phyloP scores from a whole-genome alignment of 2,329 filamentous ascomycete species.

The Phialophora macrospora region DNA sequence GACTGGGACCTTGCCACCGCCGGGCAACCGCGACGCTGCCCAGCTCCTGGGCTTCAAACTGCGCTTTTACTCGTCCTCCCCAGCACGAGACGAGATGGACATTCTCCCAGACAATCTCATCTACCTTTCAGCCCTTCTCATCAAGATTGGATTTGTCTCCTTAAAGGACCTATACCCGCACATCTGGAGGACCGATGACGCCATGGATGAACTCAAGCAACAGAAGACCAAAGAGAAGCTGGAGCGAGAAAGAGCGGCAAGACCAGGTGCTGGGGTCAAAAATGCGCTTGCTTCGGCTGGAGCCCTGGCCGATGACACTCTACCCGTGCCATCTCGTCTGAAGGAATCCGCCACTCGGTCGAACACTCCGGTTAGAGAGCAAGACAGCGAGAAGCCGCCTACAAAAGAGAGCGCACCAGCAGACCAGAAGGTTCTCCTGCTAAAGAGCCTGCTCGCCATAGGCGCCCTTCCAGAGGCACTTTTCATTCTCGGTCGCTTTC shows the following conservation, averaged over 20 bases:
- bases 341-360: slow-evolving; percentile 61
- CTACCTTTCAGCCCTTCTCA: slow-evolving; percentile 85
- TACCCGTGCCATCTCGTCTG: slow-evolving; percentile 55
- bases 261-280: slow-evolving; percentile 70
- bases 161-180: slow-evolving; percentile 89
- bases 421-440: slow-evolving; percentile 84
- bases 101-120: slow-evolving; percentile 88
- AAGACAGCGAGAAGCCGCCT: slow-evolving; percentile 52
- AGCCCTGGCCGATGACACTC: slow-evolving; percentile 80
- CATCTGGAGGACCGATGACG: slow-evolving; percentile 80
- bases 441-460: slow-evolving; percentile 85
- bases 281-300: slow-evolving; percentile 90
- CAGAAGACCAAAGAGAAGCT: slow-evolving; percentile 75
- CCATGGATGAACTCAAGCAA: slow-evolving; percentile 75
- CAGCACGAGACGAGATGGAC: slow-evolving; percentile 74
- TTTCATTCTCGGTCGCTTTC: slow-evolving; percentile 88
- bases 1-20: slow-evolving; percentile 80
- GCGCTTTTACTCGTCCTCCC: slow-evolving; percentile 81
- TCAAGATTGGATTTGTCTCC: slow-evolving; percentile 97
- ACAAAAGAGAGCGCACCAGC: slow-evolving; percentile 66
- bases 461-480: slow-evolving; percentile 91
- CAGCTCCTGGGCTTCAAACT: slow-evolving; percentile 97
- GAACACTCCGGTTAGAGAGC: slow-evolving; percentile 58
- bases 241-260: slow-evolving; percentile 73
- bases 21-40: slow-evolving; percentile 87